Evolutionary conservation across 768 basidiomycete genomes (phyloP).

Genomic region (Auriculariales sp.): DNA sequence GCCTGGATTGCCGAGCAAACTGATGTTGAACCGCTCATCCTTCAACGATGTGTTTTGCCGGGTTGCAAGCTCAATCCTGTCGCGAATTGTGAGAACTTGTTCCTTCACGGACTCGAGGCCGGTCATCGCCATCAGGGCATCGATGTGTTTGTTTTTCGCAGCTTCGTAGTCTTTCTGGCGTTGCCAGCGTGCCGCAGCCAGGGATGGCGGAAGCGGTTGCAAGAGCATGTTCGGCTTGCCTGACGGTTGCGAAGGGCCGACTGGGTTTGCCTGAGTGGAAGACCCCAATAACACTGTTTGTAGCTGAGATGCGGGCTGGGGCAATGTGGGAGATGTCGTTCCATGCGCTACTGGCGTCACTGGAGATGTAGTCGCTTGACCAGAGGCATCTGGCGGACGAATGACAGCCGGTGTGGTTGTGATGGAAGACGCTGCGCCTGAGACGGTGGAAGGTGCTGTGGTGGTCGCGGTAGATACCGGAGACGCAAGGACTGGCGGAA

Average conservation of each 20-base stretch:
- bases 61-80: slow-evolving; percentile 26
- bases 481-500: not conserved
- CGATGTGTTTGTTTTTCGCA: slow-evolving; percentile 31
- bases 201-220: slow-evolving; percentile 3
- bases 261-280: not conserved
- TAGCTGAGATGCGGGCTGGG: no score
- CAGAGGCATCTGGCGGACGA: slow-evolving; percentile 4
- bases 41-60: slow-evolving; percentile 39
- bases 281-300: slow-evolving; percentile 15
- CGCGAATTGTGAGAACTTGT: slow-evolving; percentile 43
- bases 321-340: no score
- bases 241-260: not conserved
- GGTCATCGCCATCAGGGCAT: slow-evolving; percentile 57
- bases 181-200: slow-evolving; percentile 39
- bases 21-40: slow-evolving; percentile 45
- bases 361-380: not conserved
- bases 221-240: not conserved
- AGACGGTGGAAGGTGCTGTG: not conserved
- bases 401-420: not conserved
- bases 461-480: not conserved
- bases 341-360: not conserved
- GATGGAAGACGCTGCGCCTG: not conserved
- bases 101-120: slow-evolving; percentile 53
- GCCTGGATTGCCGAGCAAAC: slow-evolving; percentile 56
- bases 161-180: slow-evolving; percentile 39